Conservation (phyloP, 345 rosid genomes). For the Adansonia digitata region DNA sequence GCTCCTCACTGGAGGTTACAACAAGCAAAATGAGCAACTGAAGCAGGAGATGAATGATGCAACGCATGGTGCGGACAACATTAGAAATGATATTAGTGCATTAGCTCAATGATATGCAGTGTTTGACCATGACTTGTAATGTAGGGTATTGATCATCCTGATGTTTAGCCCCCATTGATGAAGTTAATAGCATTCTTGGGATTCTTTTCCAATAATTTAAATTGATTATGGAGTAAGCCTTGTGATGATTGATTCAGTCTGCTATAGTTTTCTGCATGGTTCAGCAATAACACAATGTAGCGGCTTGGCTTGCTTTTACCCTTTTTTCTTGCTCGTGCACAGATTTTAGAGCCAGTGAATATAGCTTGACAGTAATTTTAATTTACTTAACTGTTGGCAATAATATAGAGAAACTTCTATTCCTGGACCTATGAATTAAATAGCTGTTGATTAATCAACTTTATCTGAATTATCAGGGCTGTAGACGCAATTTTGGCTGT, state of each 20-base stretch:
- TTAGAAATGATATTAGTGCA: slow-evolving; percentile 93
- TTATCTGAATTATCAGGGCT: slow-evolving; percentile 44
- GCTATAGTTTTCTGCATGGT: background rate
- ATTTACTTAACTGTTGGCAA: background rate
- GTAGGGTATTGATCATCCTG: slow-evolving; percentile 71
- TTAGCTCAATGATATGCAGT: slow-evolving; percentile 97
- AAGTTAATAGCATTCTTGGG: background rate
- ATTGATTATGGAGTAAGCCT: slow-evolving; percentile 6
- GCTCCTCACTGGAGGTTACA: slow-evolving; percentile 97
- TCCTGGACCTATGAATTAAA: background rate
- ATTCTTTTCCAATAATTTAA: background rate
- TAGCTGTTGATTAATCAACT: background rate
- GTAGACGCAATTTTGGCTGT: slow-evolving; percentile 70
- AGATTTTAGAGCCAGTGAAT: background rate
- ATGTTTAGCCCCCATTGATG: slow-evolving; percentile 13
- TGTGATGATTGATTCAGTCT: slow-evolving; percentile 9
- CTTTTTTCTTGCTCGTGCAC: background rate
- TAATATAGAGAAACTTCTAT: background rate
- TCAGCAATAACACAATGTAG: background rate
- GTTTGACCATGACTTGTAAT: slow-evolving; percentile 80
- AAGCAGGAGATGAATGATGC: slow-evolving; percentile 99
- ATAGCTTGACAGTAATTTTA: background rate
- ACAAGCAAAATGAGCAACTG: slow-evolving; percentile 86
- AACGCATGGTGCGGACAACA: slow-evolving; percentile 98
- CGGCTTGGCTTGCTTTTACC: background rate